Evolutionary conservation across 176 grass and related monocot species (phyloP).

Genomic region (sorghum (Sorghum bicolor)): DNA sequence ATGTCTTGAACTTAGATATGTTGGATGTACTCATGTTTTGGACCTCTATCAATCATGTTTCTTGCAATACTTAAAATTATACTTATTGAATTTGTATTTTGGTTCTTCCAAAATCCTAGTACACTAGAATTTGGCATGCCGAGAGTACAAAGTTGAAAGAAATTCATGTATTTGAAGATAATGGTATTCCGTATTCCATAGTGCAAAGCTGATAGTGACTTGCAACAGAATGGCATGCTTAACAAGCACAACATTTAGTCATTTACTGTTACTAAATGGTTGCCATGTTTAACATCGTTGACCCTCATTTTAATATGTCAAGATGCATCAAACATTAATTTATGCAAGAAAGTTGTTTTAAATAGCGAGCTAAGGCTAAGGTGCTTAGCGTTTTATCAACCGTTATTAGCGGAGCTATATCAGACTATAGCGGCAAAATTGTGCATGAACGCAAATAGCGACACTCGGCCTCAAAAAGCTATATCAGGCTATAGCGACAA

Average conservation of each 20-base stretch:
- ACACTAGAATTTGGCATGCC: not conserved
- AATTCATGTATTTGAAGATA: not conserved
- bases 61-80: not conserved
- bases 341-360: not conserved
- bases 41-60: not conserved
- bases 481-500: too few relatives aligned
- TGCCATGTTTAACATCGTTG: not conserved
- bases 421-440: too few relatives aligned
- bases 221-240: not conserved
- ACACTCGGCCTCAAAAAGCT: too few relatives aligned
- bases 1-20: slow-evolving; percentile 5
- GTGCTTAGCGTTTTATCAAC: too few relatives aligned
- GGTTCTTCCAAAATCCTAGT: not conserved
- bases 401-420: too few relatives aligned
- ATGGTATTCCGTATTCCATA: not conserved
- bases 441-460: too few relatives aligned
- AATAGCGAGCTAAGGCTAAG: too few relatives aligned
- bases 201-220: not conserved
- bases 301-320: not conserved
- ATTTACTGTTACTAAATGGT: not conserved
- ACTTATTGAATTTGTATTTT: not conserved
- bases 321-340: not conserved
- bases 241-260: not conserved
- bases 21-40: not conserved
- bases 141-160: not conserved